Evolutionary conservation across 495 filamentous ascomycete species (phyloP).

Genomic region (Penicillium parvum): DNA sequence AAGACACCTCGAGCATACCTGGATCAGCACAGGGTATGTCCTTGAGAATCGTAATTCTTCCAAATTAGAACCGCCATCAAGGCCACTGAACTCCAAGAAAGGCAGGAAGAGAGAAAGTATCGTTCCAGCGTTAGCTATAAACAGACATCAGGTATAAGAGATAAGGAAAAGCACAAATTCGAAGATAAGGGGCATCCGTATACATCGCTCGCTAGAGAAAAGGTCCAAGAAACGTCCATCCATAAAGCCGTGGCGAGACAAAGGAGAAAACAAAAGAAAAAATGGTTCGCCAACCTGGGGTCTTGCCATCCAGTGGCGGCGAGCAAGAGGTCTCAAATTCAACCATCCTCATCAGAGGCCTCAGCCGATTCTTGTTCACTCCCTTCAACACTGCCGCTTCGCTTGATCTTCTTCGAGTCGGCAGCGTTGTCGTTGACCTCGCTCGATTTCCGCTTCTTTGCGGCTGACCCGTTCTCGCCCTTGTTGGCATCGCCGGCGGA

Average conservation of each 20-base stretch:
- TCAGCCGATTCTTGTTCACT: conserved; percentile 49
- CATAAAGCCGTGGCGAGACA: conserved; percentile 30
- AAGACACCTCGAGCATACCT: too few species aligned
- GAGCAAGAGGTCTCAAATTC: conserved; percentile 13
- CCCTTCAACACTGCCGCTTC: conserved; percentile 42
- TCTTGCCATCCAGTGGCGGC: background rate
- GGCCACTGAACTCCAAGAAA: too few species aligned
- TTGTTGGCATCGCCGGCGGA: conserved; percentile 30
- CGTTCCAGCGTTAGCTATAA: conserved; percentile 39
- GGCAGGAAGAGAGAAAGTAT: conserved; percentile 13
- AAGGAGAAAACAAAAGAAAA: conserved; percentile 11
- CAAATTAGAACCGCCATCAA: too few species aligned
- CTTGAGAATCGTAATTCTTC: too few species aligned
- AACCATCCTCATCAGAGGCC: conserved; percentile 48
- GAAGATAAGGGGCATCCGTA: conserved; percentile 21
- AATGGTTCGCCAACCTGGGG: background rate
- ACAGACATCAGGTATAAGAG: conserved; percentile 25
- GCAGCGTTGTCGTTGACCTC: conserved; percentile 40
- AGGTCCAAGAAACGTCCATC: conserved; percentile 31
- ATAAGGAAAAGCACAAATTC: conserved; percentile 14
- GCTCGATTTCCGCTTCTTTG: conserved; percentile 51
- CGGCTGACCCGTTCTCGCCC: conserved; percentile 29
- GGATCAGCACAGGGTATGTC: too few species aligned
- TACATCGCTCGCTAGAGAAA: conserved; percentile 42
- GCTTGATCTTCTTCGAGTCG: conserved; percentile 48